Evolutionary conservation across 2,329 filamentous ascomycete species (phyloP).

Genomic region (Alternaria consortialis): DNA sequence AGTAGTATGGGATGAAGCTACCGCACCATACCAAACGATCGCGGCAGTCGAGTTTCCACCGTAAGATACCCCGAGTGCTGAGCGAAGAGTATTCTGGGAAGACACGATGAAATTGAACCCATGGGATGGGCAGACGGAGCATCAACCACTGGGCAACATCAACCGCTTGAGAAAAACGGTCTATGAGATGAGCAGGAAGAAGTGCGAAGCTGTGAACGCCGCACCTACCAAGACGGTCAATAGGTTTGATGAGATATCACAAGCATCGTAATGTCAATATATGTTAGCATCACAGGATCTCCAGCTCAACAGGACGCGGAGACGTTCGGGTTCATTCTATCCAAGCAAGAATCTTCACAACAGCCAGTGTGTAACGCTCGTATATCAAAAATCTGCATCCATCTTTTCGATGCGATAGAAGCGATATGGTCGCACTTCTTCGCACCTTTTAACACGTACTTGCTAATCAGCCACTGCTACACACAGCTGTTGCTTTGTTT

Average conservation of each 20-base stretch:
- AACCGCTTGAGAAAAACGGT: slow-evolving; percentile 40
- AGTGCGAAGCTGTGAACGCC: slow-evolving; percentile 36
- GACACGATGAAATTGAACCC: slow-evolving; percentile 40
- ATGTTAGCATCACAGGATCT: not conserved
- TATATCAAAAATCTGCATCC: not conserved
- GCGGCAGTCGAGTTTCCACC: slow-evolving; percentile 36
- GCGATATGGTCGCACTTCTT: not conserved
- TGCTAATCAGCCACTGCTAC: not conserved
- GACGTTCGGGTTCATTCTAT: not conserved
- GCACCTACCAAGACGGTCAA: slow-evolving; percentile 16
- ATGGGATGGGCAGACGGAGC: slow-evolving; percentile 37
- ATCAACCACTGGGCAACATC: slow-evolving; percentile 39
- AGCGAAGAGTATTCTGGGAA: slow-evolving; percentile 41
- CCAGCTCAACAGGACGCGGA: not conserved
- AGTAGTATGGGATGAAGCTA: slow-evolving; percentile 43
- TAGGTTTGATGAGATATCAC: slow-evolving; percentile 35
- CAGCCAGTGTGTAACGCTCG: not conserved
- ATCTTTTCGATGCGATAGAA: not conserved
- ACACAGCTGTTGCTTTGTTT: not conserved
- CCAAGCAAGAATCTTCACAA: not conserved
- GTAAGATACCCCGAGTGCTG: slow-evolving; percentile 35
- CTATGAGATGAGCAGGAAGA: slow-evolving; percentile 37
- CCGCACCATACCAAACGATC: slow-evolving; percentile 43
- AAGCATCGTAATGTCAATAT: not conserved
- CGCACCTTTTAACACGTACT: not conserved